Evolutionary conservation across 441 rosid genomes (phyloP).

Genomic region (California macrophylla): DNA sequence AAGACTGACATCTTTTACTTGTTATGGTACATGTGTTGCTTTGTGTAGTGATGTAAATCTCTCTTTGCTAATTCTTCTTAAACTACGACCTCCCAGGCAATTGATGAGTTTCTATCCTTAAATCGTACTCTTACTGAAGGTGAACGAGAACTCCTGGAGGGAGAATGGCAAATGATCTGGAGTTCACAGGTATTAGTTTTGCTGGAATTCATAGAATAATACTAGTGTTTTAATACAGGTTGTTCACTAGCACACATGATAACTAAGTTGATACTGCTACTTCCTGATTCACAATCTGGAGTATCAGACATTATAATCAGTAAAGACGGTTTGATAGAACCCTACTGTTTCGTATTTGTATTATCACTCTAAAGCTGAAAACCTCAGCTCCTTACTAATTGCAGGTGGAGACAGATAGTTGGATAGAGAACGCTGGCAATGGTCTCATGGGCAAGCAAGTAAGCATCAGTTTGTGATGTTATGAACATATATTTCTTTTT

Average conservation of each 20-base stretch:
- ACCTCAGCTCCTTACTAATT: conserved; percentile 11
- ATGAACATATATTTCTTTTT: not conserved
- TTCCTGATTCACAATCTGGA: not conserved
- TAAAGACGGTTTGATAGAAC: not conserved
- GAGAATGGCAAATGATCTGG: conserved; percentile 96
- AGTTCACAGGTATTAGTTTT: conserved; percentile 67
- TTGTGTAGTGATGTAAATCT: not conserved
- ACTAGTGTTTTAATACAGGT: not conserved
- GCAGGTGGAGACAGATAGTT: conserved; percentile 83
- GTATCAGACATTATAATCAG: not conserved
- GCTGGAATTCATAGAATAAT: conserved; percentile 2
- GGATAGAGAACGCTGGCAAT: conserved; percentile 84
- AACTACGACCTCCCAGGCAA: conserved; percentile 39
- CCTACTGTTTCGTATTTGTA: not conserved
- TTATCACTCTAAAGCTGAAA: not conserved
- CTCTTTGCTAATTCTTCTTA: conserved; percentile 3
- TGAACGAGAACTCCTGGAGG: conserved; percentile 52
- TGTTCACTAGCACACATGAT: not conserved
- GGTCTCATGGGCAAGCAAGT: conserved; percentile 96
- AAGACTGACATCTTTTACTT: not conserved
- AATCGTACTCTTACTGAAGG: conserved; percentile 26
- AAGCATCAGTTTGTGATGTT: conserved; percentile 3
- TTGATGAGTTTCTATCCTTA: conserved; percentile 45
- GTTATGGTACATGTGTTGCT: not conserved
- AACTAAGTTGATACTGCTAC: not conserved